These are phyloP conservation scores for Arabidopsis thaliana DNA, from an alignment of 345 rosid genomes.

Conservation along the genomic window TAIR10.1 NC_003070.9:10947001-10947500, in stretches of 20 bases:
- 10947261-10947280: slow-evolving; percentile 85
- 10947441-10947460: slow-evolving; percentile 16
- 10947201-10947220: slow-evolving; percentile 3
- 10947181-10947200: background rate
- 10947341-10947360: background rate
- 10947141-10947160: slow-evolving; percentile 64
- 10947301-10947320: slow-evolving; percentile 17
- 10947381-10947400: slow-evolving; percentile 84
- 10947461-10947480: slow-evolving; percentile 10
- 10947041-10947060: background rate
- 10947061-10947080: slow-evolving; percentile 6
- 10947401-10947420: slow-evolving; percentile 80
- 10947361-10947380: slow-evolving; percentile 70
- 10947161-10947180: background rate
- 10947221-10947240: slow-evolving; percentile 75
- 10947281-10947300: slow-evolving; percentile 62
- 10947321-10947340: slow-evolving; percentile 27
- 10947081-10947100: slow-evolving; percentile 50
- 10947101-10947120: slow-evolving; percentile 70
- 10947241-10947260: slow-evolving; percentile 96
- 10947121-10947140: slow-evolving; percentile 84
- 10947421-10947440: slow-evolving; percentile 48
- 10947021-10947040: slow-evolving; percentile 23
- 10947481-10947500: background rate
- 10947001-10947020: slow-evolving; percentile 53